Percentiles rank a stretch among this genome's conserved stretches.
Conservation (phyloP, 2,329 filamentous ascomycete species). For the Sclerotinia glacialis region DNA sequence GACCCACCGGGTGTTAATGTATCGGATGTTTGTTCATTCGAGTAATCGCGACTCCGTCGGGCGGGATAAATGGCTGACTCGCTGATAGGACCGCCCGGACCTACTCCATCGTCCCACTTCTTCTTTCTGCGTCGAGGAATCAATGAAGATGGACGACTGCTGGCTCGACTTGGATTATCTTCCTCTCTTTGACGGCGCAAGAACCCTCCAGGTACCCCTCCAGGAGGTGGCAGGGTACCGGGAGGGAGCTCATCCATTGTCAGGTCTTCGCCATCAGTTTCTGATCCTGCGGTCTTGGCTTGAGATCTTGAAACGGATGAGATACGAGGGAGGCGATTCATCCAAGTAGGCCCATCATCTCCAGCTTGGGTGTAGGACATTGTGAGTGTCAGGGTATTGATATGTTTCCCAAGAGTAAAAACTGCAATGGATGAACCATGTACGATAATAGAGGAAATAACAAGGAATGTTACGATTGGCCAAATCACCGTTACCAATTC, state of each 20-base stretch:
- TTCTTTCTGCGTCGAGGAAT: slow-evolving; percentile 61
- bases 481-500: slow-evolving; percentile 82
- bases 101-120: slow-evolving; percentile 68
- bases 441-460: slow-evolving; percentile 89
- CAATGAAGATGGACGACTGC: slow-evolving; percentile 59
- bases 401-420: slow-evolving; percentile 94
- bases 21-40: slow-evolving; percentile 35
- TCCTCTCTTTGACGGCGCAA: slow-evolving; percentile 82
- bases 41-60: slow-evolving; percentile 33
- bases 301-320: slow-evolving; percentile 71
- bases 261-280: slow-evolving; percentile 66
- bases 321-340: slow-evolving; percentile 81
- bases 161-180: slow-evolving; percentile 51
- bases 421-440: slow-evolving; percentile 98
- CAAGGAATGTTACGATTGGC: slow-evolving; percentile 92
- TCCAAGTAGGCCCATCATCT: slow-evolving; percentile 88
- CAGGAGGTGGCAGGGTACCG: slow-evolving; percentile 69
- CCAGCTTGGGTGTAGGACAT: slow-evolving; percentile 93
- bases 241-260: slow-evolving; percentile 61
- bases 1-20: slow-evolving; percentile 37
- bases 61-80: slow-evolving; percentile 84
- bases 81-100: slow-evolving; percentile 81
- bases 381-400: slow-evolving; percentile 92
- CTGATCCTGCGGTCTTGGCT: slow-evolving; percentile 77
- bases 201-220: slow-evolving; percentile 72